Evolutionary conservation across 169 alveolate species (phyloP).

Genomic region (Plasmodium knowlesi): DNA sequence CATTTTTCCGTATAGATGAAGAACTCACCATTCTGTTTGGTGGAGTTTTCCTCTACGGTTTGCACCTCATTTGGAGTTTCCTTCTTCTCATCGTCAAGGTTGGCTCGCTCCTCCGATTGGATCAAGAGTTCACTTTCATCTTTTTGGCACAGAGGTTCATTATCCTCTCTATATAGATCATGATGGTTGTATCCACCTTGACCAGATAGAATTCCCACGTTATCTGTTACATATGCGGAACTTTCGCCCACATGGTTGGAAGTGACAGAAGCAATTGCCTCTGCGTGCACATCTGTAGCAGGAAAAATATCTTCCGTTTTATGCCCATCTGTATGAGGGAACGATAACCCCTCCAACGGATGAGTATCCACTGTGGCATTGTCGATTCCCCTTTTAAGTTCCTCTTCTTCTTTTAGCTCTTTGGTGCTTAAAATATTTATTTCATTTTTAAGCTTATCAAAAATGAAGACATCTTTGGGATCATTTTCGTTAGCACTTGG

Average conservation of each 20-base stretch:
- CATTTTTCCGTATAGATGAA: neutral
- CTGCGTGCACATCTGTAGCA: neutral
- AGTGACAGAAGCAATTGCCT: neutral
- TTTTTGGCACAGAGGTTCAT: neutral
- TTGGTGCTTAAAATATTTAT: conserved; percentile 7
- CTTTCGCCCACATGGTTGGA: neutral
- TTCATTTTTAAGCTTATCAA: conserved; percentile 44
- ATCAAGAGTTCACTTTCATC: neutral
- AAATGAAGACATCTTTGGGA: conserved; percentile 14
- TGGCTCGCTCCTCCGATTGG: neutral
- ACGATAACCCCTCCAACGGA: neutral
- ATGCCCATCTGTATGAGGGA: neutral
- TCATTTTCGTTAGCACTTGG: neutral
- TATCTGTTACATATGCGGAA: neutral
- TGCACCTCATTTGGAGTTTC: neutral
- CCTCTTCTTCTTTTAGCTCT: neutral
- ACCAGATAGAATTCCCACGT: neutral
- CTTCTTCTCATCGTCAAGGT: neutral
- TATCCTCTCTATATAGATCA: neutral
- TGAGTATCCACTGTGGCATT: neutral
- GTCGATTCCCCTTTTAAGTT: neutral
- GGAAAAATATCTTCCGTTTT: neutral
- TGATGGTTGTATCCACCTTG: neutral
- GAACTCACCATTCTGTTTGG: neutral
- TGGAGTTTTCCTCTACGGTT: neutral